Conservation (phyloP, 306 rosid species). For the Lupinus albus region DNA sequence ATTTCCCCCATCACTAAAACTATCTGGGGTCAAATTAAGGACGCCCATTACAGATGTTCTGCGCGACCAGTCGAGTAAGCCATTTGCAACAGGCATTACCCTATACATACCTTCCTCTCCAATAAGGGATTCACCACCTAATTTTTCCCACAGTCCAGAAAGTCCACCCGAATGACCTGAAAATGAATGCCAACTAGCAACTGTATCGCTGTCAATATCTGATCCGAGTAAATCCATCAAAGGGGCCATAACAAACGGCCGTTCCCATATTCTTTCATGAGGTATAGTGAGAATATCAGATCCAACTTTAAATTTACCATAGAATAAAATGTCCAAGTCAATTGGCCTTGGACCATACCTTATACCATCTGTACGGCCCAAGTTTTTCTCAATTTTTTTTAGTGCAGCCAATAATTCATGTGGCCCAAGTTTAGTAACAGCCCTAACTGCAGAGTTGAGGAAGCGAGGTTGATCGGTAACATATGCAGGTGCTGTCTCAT, state of each 20-base stretch:
- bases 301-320: constrained; percentile 67
- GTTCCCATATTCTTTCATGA: constrained; percentile 93
- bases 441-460: constrained; percentile 90
- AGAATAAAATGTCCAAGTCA: constrained; percentile 87
- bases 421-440: constrained; percentile 78
- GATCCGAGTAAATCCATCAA: constrained; percentile 80
- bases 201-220: constrained; percentile 61
- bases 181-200: constrained; percentile 80
- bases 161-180: constrained; percentile 66
- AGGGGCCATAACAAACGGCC: constrained; percentile 94
- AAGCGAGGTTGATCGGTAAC: constrained; percentile 84
- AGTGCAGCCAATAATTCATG: constrained; percentile 73
- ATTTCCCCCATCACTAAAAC: constrained; percentile 89
- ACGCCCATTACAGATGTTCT: constrained; percentile 79
- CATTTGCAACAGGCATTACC: constrained; percentile 70
- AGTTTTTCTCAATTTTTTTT: constrained; percentile 72
- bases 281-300: constrained; percentile 75
- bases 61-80: constrained; percentile 71
- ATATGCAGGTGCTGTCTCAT: constrained; percentile 91
- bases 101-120: constrained; percentile 83
- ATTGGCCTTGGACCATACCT: constrained; percentile 95
- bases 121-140: constrained; percentile 78
- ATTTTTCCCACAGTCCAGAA: constrained; percentile 63
- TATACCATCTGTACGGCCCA: constrained; percentile 75
- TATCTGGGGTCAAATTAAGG: constrained; percentile 92